Percentiles rank a stretch among this genome's conserved stretches.
These are phyloP conservation scores for Ceratobasidium sp. DNA, from an alignment of 1,284 basidiomycete species.

Conservation along the genomic window DNA sequence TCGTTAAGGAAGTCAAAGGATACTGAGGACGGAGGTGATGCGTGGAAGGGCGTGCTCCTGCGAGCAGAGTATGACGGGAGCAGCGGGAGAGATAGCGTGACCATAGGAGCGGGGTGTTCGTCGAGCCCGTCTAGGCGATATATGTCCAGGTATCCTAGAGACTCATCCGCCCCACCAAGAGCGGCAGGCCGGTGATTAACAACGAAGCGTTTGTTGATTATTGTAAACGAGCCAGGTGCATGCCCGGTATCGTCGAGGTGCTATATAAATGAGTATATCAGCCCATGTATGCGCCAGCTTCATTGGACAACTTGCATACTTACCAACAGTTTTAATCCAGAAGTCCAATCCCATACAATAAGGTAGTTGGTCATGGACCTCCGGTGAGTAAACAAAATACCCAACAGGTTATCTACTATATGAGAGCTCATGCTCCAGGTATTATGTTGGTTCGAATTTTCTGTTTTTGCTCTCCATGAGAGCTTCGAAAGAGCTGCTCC, in stretches of 20 bases:
- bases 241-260: neutral
- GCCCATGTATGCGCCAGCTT: neutral
- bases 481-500: conserved; percentile 18
- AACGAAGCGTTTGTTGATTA: neutral
- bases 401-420: conserved; percentile 4
- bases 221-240: neutral
- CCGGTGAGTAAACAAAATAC: neutral
- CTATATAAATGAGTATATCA: neutral
- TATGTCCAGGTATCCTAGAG: conserved; percentile 3
- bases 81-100: conserved; percentile 1
- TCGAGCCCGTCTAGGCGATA: neutral
- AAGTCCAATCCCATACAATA: conserved; percentile 32
- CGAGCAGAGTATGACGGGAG: too few relatives aligned
- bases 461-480: neutral
- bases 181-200: neutral
- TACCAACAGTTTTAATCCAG: conserved; percentile 3
- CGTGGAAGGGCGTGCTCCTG: neutral
- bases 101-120: neutral
- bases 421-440: conserved; percentile 6
- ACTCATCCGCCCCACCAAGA: neutral
- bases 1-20: neutral
- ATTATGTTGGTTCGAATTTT: neutral
- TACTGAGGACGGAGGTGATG: neutral
- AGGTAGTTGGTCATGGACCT: neutral
- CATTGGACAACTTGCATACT: neutral